Evolutionary conservation across 345 rosid genomes (phyloP).

Genomic region (Populus davidiana): DNA sequence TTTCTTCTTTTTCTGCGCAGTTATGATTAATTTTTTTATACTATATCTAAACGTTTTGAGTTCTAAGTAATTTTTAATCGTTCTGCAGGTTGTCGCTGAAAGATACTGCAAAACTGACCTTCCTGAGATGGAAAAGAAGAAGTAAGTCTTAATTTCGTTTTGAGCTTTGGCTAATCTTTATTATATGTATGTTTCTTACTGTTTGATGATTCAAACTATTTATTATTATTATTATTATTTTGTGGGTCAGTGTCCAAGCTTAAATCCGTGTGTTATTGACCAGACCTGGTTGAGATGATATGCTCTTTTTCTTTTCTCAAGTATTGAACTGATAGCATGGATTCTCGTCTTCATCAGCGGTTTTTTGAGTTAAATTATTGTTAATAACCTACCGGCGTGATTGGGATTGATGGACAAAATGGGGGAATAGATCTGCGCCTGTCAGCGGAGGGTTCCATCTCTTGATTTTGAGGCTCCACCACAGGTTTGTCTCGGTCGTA

Average conservation of each 20-base stretch:
- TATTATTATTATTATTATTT: not conserved
- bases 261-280: too few relatives aligned
- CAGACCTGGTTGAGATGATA: too few relatives aligned
- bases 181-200: too few relatives aligned
- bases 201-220: not conserved
- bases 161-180: not conserved
- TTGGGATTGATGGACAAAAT: not conserved
- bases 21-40: not conserved
- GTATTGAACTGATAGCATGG: not conserved
- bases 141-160: slow-evolving; percentile 35
- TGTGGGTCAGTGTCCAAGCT: not conserved
- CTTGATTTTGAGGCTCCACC: too few relatives aligned
- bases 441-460: not conserved
- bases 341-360: not conserved
- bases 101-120: slow-evolving; percentile 68
- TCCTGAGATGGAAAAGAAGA: slow-evolving; percentile 73
- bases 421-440: not conserved
- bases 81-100: slow-evolving; percentile 66
- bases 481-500: too few relatives aligned
- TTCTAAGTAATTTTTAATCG: not conserved
- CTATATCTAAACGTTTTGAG: not conserved
- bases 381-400: not conserved
- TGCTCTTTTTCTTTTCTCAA: too few relatives aligned
- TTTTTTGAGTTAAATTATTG: not conserved
- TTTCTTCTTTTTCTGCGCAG: not conserved